Evolutionary conservation across 116 monocot species (phyloP).

Genomic region (Iris pallida): DNA sequence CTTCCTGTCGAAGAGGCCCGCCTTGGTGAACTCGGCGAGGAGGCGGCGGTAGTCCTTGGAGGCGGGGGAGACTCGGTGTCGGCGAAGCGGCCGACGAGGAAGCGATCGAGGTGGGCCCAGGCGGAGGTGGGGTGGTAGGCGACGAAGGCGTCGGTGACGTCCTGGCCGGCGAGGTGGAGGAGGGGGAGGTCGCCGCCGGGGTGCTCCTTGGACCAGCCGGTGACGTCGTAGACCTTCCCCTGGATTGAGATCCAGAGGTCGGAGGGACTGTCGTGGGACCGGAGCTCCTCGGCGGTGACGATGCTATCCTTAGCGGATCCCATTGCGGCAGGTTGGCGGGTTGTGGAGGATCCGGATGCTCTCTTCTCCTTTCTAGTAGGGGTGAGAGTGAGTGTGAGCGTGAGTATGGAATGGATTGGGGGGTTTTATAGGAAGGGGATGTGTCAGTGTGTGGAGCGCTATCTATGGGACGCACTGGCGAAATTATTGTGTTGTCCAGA

Average conservation of each 20-base stretch:
- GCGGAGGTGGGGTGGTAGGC: conserved; percentile 26
- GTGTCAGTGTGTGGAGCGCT: too few species aligned
- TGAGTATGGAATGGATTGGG: too few species aligned
- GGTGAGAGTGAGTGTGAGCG: too few species aligned
- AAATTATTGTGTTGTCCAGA: too few species aligned
- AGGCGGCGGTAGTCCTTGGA: conserved; percentile 27
- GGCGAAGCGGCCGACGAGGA: conserved; percentile 30
- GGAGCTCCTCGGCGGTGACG: conserved; percentile 23
- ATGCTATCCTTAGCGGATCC: background rate
- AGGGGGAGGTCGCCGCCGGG: conserved; percentile 45
- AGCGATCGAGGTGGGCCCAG: conserved; percentile 25
- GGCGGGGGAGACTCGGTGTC: conserved; percentile 24
- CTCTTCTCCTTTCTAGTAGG: too few species aligned
- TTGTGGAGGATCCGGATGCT: too few species aligned
- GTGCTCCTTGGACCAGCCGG: conserved; percentile 22
- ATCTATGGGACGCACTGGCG: too few species aligned
- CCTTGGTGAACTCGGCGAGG: conserved; percentile 11
- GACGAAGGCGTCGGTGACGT: conserved; percentile 41
- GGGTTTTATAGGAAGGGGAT: too few species aligned
- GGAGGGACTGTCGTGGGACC: conserved; percentile 11
- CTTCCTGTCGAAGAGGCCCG: conserved; percentile 28
- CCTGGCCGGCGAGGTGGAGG: conserved; percentile 34
- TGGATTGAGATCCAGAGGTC: conserved; percentile 38
- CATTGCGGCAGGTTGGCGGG: too few species aligned
- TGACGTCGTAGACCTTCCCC: conserved; percentile 39